Percentiles rank a stretch among this genome's conserved stretches.
Conservation (phyloP, 352 stramenopile species). For the Globisporangium mamillatum region DNA sequence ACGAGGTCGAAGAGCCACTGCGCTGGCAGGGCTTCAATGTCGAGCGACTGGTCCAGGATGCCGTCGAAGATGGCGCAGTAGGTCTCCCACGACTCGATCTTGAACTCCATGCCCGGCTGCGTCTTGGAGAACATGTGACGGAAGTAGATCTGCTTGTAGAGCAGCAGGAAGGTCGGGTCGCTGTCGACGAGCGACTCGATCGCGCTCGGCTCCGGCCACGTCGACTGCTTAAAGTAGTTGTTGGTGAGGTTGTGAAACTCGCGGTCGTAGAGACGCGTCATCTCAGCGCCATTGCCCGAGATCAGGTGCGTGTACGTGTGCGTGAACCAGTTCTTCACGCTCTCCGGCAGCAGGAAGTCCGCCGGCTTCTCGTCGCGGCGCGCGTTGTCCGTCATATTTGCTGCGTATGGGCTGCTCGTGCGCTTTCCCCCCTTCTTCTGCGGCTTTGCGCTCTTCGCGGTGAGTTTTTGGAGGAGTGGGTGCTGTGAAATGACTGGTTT, state of each 20-base stretch:
- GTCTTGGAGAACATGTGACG: conserved; percentile 94
- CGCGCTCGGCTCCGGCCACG: conserved; percentile 92
- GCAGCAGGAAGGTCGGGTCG: conserved; percentile 90
- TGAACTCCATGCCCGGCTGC: conserved; percentile 86
- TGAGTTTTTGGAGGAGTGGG: neutral
- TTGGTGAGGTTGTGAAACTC: conserved; percentile 87
- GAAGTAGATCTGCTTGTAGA: conserved; percentile 97
- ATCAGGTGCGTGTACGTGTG: conserved; percentile 86
- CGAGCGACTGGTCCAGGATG: conserved; percentile 82
- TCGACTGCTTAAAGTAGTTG: conserved; percentile 94
- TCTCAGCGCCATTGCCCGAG: conserved; percentile 76
- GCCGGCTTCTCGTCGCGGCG: conserved; percentile 82
- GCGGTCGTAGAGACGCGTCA: conserved; percentile 85
- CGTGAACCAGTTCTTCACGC: conserved; percentile 87
- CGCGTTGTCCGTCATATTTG: conserved; percentile 34
- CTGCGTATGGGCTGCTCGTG: conserved; percentile 1
- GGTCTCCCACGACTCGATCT: conserved; percentile 91
- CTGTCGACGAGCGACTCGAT: conserved; percentile 81
- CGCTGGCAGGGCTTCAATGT: conserved; percentile 86
- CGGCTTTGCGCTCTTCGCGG: conserved; percentile 11
- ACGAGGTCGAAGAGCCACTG: conserved; percentile 99
- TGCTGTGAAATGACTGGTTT: conserved; percentile 48
- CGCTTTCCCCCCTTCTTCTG: conserved; percentile 13
- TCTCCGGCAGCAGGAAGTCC: conserved; percentile 86
- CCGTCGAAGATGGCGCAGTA: conserved; percentile 95